These are phyloP conservation scores for Inga leiocalycina DNA, from an alignment of 306 rosid species.

Conservation along the genomic window DNA sequence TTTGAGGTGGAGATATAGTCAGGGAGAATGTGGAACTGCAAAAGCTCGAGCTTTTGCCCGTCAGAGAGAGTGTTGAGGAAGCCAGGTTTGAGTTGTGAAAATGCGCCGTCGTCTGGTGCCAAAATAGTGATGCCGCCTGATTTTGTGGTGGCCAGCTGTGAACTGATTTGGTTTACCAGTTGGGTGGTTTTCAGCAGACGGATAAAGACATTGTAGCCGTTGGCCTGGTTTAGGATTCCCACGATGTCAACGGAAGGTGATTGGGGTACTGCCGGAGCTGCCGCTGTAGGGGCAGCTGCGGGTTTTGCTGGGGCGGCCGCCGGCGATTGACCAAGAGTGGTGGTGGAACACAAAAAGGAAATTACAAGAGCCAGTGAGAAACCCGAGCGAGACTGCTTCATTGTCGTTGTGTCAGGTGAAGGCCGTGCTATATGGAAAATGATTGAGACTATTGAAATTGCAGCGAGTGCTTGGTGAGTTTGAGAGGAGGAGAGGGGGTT, in stretches of 20 bases:
- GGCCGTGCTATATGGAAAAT: background rate
- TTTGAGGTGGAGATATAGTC: slow-evolving; percentile 52
- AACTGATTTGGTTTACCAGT: slow-evolving; percentile 53
- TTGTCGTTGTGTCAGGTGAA: background rate
- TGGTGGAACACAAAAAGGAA: slow-evolving; percentile 22
- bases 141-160: slow-evolving; percentile 52
- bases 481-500: background rate
- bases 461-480: slow-evolving; percentile 28
- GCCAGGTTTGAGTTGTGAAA: slow-evolving; percentile 64
- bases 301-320: slow-evolving; percentile 44
- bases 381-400: slow-evolving; percentile 28
- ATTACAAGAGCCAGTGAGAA: slow-evolving; percentile 20
- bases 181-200: slow-evolving; percentile 67
- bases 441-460: background rate
- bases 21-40: slow-evolving; percentile 72
- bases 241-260: slow-evolving; percentile 37
- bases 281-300: slow-evolving; percentile 27
- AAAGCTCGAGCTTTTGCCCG: slow-evolving; percentile 53
- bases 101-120: slow-evolving; percentile 59
- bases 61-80: slow-evolving; percentile 60
- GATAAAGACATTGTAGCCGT: slow-evolving; percentile 50
- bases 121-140: slow-evolving; percentile 56
- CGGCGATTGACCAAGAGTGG: slow-evolving; percentile 35
- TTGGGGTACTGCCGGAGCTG: slow-evolving; percentile 37
- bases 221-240: slow-evolving; percentile 48